Percentiles rank a stretch among this genome's conserved stretches.
Evolutionary conservation across 805 yeast genomes (phyloP).

Genomic region (Candida maltosa): DNA sequence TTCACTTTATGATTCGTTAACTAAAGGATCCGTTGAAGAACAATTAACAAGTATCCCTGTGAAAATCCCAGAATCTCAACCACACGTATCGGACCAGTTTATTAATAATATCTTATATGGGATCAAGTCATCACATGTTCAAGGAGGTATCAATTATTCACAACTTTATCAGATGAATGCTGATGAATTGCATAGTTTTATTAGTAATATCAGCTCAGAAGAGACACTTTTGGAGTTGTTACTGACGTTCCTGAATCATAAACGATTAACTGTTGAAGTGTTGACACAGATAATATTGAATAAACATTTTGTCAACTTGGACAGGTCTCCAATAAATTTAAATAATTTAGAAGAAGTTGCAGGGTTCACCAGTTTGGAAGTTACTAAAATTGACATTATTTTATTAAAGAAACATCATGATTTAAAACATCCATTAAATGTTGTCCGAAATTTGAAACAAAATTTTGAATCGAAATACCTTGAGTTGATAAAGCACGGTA

Average conservation of each 20-base stretch:
- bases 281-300: slow-evolving; percentile 27
- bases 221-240: slow-evolving; percentile 18
- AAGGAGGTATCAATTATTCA: slow-evolving; percentile 4
- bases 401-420: slow-evolving; percentile 35
- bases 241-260: slow-evolving; percentile 21
- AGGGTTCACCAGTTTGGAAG: slow-evolving; percentile 16
- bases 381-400: slow-evolving; percentile 26
- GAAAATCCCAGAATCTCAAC: slow-evolving; percentile 2
- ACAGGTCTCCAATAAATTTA: slow-evolving; percentile 15
- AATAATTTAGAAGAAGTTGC: slow-evolving; percentile 9
- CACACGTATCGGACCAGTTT: slow-evolving; percentile 4
- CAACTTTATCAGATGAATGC: slow-evolving; percentile 14
- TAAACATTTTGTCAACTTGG: slow-evolving; percentile 17
- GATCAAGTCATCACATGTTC: slow-evolving; percentile 11
- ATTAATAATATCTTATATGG: slow-evolving; percentile 24
- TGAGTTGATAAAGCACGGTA: slow-evolving; percentile 18
- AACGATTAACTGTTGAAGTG: slow-evolving; percentile 20
- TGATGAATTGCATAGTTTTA: slow-evolving; percentile 16
- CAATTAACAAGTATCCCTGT: slow-evolving; percentile 13
- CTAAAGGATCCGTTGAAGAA: slow-evolving; percentile 31
- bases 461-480: slow-evolving; percentile 21
- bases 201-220: slow-evolving; percentile 16
- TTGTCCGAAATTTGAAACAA: slow-evolving; percentile 26
- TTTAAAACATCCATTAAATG: slow-evolving; percentile 27
- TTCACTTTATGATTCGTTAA: slow-evolving; percentile 27